Evolutionary conservation across 352 stramenopile genomes (phyloP), one percentile per base, ranked within the genome.

Genomic region (Pythium grandisporangium): DNA sequence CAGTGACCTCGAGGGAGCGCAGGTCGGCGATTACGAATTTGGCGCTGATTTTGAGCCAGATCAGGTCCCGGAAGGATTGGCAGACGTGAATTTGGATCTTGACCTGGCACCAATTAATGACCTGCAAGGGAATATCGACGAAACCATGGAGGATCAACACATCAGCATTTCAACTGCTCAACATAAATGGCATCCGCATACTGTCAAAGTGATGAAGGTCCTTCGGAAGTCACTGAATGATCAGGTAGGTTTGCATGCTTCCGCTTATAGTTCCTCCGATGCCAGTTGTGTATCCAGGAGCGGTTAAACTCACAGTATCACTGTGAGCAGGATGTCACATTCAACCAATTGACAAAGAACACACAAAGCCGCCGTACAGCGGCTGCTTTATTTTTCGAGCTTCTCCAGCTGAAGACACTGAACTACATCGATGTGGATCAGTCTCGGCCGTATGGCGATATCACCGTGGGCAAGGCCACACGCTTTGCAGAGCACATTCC

Each of bases 121-220:
- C 34, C 49, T 89, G 27, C 74, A 81, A 45, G 71, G 64, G 22
- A 82, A 84, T 54, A 61, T 70, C 20, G 66, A 77, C 32, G 54
- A 67, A 5, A 41, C 33, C 5, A 57, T 61, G 23, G 50, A 70
- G 3, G 50, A 68, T 34, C 21, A 69, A 25, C 50, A 55, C 24
- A 44, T 50, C 12, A 66, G 50, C 20, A 65, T 51, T 8, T 74
- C 70, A 0, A 78, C 68, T 1, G 76, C 71, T 5, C 74, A 88
- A 37, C 84, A 97, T 66, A 98, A 98, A 54, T 99, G 95, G 95
- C 95, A 99, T 67, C 96, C 95, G 27, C 93, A 99, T 62, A 99
- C 95, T 1, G 77, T 98, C 42, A 96, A 97, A 55, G 94, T 99
- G 42, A 91, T 91, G 70, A 84, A 87, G 30, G 76, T 92, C n/a